Evolutionary conservation across 345 rosid genomes (phyloP), one percentile per base, ranked within the genome.

Genomic region (Populus euphratica): DNA sequence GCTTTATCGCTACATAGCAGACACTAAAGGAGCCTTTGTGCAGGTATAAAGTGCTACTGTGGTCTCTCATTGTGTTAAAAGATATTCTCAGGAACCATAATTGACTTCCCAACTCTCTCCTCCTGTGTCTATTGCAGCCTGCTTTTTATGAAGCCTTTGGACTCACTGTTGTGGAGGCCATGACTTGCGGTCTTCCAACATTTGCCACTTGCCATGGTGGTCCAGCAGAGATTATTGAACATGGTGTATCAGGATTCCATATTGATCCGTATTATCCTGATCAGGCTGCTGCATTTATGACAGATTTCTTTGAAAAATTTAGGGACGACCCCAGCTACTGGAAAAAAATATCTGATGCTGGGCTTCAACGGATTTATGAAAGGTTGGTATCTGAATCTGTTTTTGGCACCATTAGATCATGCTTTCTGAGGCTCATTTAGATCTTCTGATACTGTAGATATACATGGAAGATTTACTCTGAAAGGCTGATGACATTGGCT

Each of bases 81-180:
- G 39, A 29, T 21, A 16, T 63, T 47, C 4, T 20, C n/a, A 16
- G 67, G 61, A 25, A 69, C 4, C 67, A n/a, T 38, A 27, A 41
- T 69, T 73, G 6, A 72, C 33, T 75, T 13, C 11, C 10, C 21
- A 52, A 18, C 16, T 29, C 67, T 4, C 27, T 27, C 5, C 2
- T 0, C 1, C 11, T 4, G 27, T 33, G 21, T 39, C 10, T 21
- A 5, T 41, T 79, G 78, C 87, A 96, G 98, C 99, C 99, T 80
- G 99, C 99, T 1, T 90, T 96, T 82, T 96, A 96, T 59, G 99
- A 96, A 92, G 98, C 94, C 35, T 96, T 94, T 83, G 99, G 99
- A 68, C 93, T 96, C 69, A 96, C 98, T 5, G 98, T 96, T 20
- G 92, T 91, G 79, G 98, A 96, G 86, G 95, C 97, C 76, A 96